These are phyloP conservation scores for Raffaelea albimanens DNA, from an alignment of 2,329 filamentous ascomycete genomes.

Conservation along the genomic window DNA sequence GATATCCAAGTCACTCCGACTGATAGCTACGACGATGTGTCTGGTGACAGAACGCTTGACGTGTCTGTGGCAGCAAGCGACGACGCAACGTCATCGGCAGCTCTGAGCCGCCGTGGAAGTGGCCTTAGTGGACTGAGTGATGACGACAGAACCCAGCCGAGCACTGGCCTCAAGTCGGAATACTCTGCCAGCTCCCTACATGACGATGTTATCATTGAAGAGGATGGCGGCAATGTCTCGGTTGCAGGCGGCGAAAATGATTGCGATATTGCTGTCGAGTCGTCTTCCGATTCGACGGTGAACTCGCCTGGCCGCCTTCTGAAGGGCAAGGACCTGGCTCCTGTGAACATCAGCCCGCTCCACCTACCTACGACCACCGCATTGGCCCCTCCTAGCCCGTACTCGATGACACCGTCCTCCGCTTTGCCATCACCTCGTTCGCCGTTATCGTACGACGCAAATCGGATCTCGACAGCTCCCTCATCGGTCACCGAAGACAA, in stretches of 20 bases:
- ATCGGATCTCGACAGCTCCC: slow-evolving; percentile 64
- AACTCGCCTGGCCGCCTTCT: slow-evolving; percentile 34
- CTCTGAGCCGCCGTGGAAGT: slow-evolving; percentile 34
- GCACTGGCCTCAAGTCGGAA: slow-evolving; percentile 35
- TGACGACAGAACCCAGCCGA: slow-evolving; percentile 24
- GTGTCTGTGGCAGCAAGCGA: slow-evolving; percentile 6
- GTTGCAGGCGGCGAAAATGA: slow-evolving; percentile 11
- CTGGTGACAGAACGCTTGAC: slow-evolving; percentile 2
- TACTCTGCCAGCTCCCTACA: slow-evolving; percentile 40
- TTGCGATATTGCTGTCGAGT: slow-evolving; percentile 15
- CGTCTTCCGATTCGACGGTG: slow-evolving; percentile 30
- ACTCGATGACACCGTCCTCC: slow-evolving; percentile 54
- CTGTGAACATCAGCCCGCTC: slow-evolving; percentile 40
- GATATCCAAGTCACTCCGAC: slow-evolving; percentile 14
- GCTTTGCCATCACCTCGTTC: slow-evolving; percentile 58
- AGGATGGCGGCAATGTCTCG: slow-evolving; percentile 27
- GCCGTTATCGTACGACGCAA: slow-evolving; percentile 59
- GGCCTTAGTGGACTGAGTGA: slow-evolving; percentile 37
- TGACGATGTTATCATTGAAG: slow-evolving; percentile 41
- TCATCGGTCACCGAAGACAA: slow-evolving; percentile 66
- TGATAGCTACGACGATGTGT: slow-evolving; percentile 3
- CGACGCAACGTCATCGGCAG: slow-evolving; percentile 13
- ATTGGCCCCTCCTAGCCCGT: slow-evolving; percentile 49
- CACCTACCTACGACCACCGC: slow-evolving; percentile 29
- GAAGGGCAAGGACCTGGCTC: slow-evolving; percentile 34